Conservation (phyloP, 1,284 basidiomycete species). For the Malassezia brasiliensis region DNA sequence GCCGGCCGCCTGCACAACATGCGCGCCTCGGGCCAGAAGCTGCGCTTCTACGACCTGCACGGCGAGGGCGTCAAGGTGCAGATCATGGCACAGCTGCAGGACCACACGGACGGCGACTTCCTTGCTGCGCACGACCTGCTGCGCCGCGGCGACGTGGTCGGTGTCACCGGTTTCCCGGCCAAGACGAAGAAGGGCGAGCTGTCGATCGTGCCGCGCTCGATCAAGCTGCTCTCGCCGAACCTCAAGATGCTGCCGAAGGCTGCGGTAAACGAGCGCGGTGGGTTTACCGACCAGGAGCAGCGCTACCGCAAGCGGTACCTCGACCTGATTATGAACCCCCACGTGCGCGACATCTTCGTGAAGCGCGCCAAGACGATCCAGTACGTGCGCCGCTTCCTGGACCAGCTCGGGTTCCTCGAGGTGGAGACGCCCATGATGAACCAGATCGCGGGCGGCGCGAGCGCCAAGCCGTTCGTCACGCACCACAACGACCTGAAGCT, state of each 20-base stretch:
- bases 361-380: constrained; percentile 57
- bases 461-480: constrained; percentile 95
- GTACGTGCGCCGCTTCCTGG: constrained; percentile 73
- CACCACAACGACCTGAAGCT: constrained; percentile 97
- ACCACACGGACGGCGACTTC: constrained; percentile 55
- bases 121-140: constrained; percentile 70
- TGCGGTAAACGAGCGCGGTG: constrained; percentile 55
- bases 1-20: constrained; percentile 89
- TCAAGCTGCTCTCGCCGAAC: constrained; percentile 86
- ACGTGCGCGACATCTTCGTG: constrained; percentile 82
- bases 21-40: constrained; percentile 69
- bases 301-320: constrained; percentile 98
- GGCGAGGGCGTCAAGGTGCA: constrained; percentile 88
- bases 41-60: constrained; percentile 90
- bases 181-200: constrained; percentile 95
- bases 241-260: constrained; percentile 72
- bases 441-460: constrained; percentile 91
- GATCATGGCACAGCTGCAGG: constrained; percentile 86
- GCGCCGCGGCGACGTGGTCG: constrained; percentile 90
- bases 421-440: constrained; percentile 99
- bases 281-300: constrained; percentile 70
- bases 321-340: constrained; percentile 88
- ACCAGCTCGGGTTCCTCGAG: constrained; percentile 89
- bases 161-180: constrained; percentile 75
- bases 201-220: constrained; percentile 71